phyloP scores from a whole-genome alignment of 768 basidiomycete species.

The Tylopilus subfusipes region DNA sequence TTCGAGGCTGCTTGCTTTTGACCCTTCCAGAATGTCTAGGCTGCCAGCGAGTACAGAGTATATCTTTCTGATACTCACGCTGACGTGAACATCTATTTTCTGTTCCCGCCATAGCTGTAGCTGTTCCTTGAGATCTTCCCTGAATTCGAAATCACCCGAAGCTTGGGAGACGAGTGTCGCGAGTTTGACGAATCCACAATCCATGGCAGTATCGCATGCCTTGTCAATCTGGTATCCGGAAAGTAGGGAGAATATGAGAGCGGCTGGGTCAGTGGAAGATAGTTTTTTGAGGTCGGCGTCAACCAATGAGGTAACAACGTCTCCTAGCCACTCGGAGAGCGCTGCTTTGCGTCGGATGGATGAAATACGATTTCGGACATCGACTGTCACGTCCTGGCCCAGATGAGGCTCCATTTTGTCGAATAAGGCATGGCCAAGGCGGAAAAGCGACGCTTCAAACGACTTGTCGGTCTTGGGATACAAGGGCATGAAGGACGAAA shows the following conservation, averaged over 20 bases:
- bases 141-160: conserved; percentile 71
- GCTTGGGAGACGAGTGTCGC: conserved; percentile 88
- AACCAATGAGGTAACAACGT: conserved; percentile 63
- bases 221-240: conserved; percentile 86
- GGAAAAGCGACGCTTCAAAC: conserved; percentile 77
- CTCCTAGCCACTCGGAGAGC: conserved; percentile 82
- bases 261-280: conserved; percentile 41
- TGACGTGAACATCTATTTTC: conserved; percentile 64
- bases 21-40: conserved; percentile 54
- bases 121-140: conserved; percentile 70
- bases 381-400: conserved; percentile 47
- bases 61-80: conserved; percentile 65
- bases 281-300: conserved; percentile 65
- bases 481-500: conserved; percentile 70
- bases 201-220: conserved; percentile 71
- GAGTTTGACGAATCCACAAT: conserved; percentile 76
- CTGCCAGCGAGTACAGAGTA: conserved; percentile 85
- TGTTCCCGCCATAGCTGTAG: conserved; percentile 81
- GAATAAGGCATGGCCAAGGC: conserved; percentile 86
- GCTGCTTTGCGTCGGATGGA: conserved; percentile 72
- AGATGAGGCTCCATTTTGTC: conserved; percentile 75
- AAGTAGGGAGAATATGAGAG: conserved; percentile 69
- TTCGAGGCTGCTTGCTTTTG: conserved; percentile 50
- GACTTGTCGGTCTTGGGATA: conserved; percentile 70
- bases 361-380: conserved; percentile 57